Conservation (phyloP, 2,329 filamentous ascomycete species). For the Venturia effusa region DNA sequence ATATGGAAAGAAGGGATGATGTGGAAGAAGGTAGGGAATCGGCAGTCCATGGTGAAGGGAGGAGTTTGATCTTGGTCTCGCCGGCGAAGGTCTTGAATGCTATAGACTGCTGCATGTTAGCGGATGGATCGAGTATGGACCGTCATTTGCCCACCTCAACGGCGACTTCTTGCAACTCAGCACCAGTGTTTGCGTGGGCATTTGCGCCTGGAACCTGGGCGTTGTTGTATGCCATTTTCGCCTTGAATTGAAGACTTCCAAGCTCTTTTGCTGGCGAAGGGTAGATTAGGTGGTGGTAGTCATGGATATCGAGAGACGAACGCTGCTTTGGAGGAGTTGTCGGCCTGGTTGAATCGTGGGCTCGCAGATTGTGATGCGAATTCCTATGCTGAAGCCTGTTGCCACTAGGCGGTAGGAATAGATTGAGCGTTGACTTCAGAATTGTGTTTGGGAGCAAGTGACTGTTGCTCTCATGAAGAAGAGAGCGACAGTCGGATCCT, state of each 20-base stretch:
- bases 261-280: neutral
- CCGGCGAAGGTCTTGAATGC: conserved; percentile 73
- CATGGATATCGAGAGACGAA: neutral
- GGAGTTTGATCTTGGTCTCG: conserved; percentile 68
- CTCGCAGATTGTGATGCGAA: neutral
- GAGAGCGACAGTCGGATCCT: neutral
- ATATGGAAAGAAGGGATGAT: conserved; percentile 74
- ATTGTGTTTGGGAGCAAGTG: neutral
- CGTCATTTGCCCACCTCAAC: conserved; percentile 5
- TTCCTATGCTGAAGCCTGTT: neutral
- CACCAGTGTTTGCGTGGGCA: conserved; percentile 15
- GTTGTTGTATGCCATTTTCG: conserved; percentile 51
- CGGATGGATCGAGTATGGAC: neutral
- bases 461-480: neutral
- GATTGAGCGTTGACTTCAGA: neutral
- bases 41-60: conserved; percentile 67
- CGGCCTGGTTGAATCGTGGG: neutral
- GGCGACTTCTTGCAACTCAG: conserved; percentile 6
- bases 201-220: conserved; percentile 28
- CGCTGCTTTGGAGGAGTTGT: neutral
- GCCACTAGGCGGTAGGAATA: conserved; percentile 4
- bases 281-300: neutral
- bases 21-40: conserved; percentile 61
- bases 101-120: conserved; percentile 41
- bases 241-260: conserved; percentile 10